Conservation (phyloP, 306 rosid species). For the Medicago lupulina region DNA sequence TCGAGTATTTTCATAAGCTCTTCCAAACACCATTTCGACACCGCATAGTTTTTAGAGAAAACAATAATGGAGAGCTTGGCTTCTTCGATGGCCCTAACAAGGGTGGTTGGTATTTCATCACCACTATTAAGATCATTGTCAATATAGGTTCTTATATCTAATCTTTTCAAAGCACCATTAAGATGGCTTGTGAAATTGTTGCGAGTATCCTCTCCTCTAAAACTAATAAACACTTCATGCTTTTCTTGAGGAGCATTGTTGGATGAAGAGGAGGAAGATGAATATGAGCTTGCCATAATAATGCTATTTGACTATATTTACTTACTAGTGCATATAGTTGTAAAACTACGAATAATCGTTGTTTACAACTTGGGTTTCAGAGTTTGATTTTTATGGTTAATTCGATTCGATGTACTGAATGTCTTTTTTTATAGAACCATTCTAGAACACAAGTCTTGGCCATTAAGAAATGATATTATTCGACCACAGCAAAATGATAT, state of each 20-base stretch:
- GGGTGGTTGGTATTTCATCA: neutral
- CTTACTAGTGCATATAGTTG: too few relatives aligned
- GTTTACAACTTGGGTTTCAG: too few relatives aligned
- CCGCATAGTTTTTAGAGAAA: neutral
- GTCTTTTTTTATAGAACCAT: too few relatives aligned
- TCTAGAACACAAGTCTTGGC: too few relatives aligned
- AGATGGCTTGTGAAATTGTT: neutral
- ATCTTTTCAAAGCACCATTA: neutral
- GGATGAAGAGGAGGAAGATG: neutral
- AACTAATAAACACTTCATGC: neutral
- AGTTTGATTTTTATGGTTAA: too few relatives aligned
- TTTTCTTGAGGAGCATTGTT: neutral
- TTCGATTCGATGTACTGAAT: too few relatives aligned
- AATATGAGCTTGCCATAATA: neutral
- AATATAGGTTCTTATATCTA: neutral
- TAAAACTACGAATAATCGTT: too few relatives aligned
- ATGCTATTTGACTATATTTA: too few relatives aligned
- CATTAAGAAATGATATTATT: too few relatives aligned
- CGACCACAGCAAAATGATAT: too few relatives aligned
- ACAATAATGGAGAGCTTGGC: neutral
- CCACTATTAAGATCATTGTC: neutral
- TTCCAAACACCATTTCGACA: conserved; percentile 41
- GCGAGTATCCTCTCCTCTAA: neutral
- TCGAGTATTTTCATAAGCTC: conserved; percentile 45
- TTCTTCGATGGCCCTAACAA: neutral